Base-by-base conservation (phyloP, 2,329 filamentous ascomycete species). In the Aspergillus spinulosporus region DNA sequence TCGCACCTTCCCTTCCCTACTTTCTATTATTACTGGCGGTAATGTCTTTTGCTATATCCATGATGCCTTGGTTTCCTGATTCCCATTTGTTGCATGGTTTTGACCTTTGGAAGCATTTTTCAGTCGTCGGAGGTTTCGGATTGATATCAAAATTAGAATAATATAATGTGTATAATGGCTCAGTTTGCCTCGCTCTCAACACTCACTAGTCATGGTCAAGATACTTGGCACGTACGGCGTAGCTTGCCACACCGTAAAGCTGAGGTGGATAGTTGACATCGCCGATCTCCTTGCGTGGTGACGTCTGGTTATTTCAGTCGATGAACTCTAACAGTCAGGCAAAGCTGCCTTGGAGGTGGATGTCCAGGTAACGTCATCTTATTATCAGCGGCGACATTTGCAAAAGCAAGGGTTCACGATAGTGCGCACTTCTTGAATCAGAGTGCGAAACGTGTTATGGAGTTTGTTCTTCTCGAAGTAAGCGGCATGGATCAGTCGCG, bases 41-140 rank as follows among this genome's bases (percentile, higher is more conserved):
- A 31, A 42, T 28, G 21, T 39, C 2, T 21, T 28, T 48, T 7
- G 28, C 21, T 28, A 36, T 36, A 49, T 29, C 26, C 36, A 49
- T 31, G 47, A 40, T 36, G 47, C 21, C 5, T 43, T 43, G 44
- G 21, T 34, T 42, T 21, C 28, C n/a, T 43, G 48, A 50, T 50
- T 43, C 48, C 48, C 36, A 50, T 50, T 6, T 50, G 12, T 32
- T 31, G 21, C 26, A 39, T 28, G 32, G 29, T 34, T 40, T 29
- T 15, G 9, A 14, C 9, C 34, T 43, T 43, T 49, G 34, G n/a
- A 43, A 42, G 6, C 26, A 21, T 21, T 34, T 43, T 40, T n/a
- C 34, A 15, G 36, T n/a, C 21, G 6, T 43, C 37, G 48, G 26
- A 11, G n/a, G 36, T 40, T 50, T 50, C 14, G 48, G 48, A 49